Conservation (phyloP, 768 basidiomycete species). For the Suillus fuscotomentosus region DNA sequence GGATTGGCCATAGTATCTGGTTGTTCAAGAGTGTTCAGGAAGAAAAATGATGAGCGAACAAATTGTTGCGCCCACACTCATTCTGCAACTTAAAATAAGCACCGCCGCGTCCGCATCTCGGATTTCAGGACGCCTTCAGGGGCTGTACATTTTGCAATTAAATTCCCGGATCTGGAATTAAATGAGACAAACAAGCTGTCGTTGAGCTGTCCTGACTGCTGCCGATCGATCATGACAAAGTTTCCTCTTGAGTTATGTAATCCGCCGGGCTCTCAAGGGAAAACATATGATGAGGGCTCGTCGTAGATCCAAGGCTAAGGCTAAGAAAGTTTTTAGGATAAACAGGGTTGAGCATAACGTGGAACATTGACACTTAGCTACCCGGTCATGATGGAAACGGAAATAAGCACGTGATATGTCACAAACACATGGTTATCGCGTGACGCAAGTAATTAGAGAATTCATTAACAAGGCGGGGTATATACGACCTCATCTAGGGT, state of each 20-base stretch:
- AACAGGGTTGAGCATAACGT: not conserved
- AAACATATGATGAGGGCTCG: not conserved
- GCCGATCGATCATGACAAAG: slow-evolving; percentile 1
- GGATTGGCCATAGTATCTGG: not conserved
- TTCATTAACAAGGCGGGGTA: too few relatives aligned
- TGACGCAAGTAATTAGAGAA: not conserved
- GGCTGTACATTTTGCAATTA: not conserved
- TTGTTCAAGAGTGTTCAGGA: not conserved
- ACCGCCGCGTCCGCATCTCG: not conserved
- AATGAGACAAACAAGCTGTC: not conserved
- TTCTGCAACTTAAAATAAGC: not conserved
- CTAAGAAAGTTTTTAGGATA: not conserved
- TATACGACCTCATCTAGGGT: slow-evolving; percentile 9
- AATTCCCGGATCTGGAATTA: not conserved
- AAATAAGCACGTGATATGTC: not conserved
- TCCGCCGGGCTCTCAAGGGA: not conserved
- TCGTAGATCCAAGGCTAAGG: not conserved
- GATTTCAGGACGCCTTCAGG: not conserved
- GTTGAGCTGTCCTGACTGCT: too few relatives aligned
- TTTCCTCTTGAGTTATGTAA: not conserved
- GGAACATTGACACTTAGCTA: too few relatives aligned
- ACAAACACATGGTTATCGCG: not conserved
- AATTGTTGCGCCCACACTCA: not conserved
- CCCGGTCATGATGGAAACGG: too few relatives aligned
- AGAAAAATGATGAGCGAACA: not conserved